Percentiles rank a stretch among this genome's conserved stretches.
These are phyloP conservation scores for Ceratocystis harringtonii DNA, from an alignment of 2,329 filamentous ascomycete species.

Conservation along the genomic window DNA sequence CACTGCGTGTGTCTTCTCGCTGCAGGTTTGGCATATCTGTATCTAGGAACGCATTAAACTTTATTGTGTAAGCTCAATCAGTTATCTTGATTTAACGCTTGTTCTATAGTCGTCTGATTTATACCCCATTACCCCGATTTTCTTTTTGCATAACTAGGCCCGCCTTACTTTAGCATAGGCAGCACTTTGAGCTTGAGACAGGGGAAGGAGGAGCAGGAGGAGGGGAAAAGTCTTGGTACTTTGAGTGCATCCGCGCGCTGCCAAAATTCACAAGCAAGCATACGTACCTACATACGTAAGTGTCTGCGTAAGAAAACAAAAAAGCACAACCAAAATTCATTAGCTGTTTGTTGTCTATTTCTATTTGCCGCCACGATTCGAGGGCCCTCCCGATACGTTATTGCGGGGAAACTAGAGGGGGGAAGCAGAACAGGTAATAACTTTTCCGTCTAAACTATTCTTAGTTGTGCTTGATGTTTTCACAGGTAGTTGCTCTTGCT, in stretches of 20 bases:
- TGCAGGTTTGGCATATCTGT: not conserved
- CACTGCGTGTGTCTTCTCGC: not conserved
- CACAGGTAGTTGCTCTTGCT: not conserved
- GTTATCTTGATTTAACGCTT: not conserved
- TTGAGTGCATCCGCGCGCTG: not conserved
- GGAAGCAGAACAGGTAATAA: not conserved
- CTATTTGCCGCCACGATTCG: not conserved
- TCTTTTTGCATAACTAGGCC: not conserved
- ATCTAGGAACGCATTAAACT: no score
- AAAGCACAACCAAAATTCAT: not conserved
- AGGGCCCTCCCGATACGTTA: not conserved
- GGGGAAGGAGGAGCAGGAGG: not conserved
- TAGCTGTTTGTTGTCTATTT: not conserved
- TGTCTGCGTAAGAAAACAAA: not conserved
- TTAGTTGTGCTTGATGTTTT: not conserved
- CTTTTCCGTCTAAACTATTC: not conserved
- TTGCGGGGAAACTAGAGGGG: not conserved
- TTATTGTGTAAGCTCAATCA: no score
- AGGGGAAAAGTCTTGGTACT: not conserved
- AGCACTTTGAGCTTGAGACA: slow-evolving; percentile 3
- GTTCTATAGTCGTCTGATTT: not conserved
- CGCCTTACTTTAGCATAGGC: not conserved
- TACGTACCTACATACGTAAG: slow-evolving; percentile 4
- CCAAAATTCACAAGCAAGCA: slow-evolving; percentile 2
- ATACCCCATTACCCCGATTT: not conserved